A percentile compares a stretch with the other conserved stretches of the same genome.
phyloP scores from a whole-genome alignment of 1,284 basidiomycete species.

The Caloboletus firmus region DNA sequence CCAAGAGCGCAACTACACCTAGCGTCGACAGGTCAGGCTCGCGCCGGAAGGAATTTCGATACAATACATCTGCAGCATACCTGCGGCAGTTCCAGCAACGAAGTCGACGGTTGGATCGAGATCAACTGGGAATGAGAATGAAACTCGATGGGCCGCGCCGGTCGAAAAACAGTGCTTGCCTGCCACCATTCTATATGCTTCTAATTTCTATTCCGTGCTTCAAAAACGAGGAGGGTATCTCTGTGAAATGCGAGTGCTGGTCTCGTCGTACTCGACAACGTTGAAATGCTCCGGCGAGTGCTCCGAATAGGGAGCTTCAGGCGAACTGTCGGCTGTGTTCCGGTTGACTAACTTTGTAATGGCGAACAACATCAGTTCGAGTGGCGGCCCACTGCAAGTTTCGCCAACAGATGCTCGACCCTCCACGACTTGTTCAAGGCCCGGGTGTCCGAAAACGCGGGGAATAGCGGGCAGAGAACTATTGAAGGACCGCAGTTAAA shows the following conservation, averaged over 20 bases:
- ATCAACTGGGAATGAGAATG: conserved; percentile 21
- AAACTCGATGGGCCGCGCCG: background rate
- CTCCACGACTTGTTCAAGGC: background rate
- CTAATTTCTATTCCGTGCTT: background rate
- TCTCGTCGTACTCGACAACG: background rate
- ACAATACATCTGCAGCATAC: conserved; percentile 23
- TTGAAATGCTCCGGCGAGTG: background rate
- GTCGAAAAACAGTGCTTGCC: conserved; percentile 1
- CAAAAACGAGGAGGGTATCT: background rate
- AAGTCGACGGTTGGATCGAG: conserved; percentile 63
- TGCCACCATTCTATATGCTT: conserved; percentile 19
- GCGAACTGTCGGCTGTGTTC: background rate
- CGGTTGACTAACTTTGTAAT: background rate
- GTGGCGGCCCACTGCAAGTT: background rate
- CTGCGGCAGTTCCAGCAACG: conserved; percentile 71
- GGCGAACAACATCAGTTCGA: background rate
- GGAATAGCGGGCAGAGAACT: background rate
- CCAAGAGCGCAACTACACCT: conserved; percentile 64
- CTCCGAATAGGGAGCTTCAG: background rate
- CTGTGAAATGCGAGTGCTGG: background rate
- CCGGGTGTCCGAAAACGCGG: background rate
- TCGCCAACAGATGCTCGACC: background rate
- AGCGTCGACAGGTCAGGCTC: background rate
- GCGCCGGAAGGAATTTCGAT: background rate
- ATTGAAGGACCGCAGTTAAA: background rate